A percentile compares a stretch with the other conserved stretches of the same genome.
These are phyloP conservation scores for Globisporangium okanoganense DNA, from an alignment of 352 stramenopile genomes.

Conservation along the genomic window DNA sequence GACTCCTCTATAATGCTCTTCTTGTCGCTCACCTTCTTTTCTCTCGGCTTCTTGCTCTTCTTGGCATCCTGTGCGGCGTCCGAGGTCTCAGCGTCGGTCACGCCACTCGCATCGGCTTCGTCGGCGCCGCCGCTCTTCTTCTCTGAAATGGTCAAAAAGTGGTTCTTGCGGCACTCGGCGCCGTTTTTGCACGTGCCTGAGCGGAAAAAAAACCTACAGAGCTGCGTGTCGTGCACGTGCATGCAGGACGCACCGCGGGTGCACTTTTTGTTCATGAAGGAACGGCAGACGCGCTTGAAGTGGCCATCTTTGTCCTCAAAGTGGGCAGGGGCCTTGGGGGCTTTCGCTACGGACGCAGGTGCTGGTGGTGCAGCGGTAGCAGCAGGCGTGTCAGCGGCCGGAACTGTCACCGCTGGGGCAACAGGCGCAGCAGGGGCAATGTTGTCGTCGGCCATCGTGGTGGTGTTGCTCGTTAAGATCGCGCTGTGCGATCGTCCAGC, in stretches of 20 bases:
- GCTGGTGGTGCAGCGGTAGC: not conserved
- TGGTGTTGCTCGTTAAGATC: not conserved
- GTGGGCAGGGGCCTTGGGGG: conserved; percentile 20
- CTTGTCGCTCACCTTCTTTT: conserved; percentile 15
- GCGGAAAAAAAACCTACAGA: conserved; percentile 48
- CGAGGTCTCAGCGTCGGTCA: not conserved
- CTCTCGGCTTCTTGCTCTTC: conserved; percentile 21
- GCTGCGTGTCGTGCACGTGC: conserved; percentile 48
- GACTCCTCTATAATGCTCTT: conserved; percentile 7
- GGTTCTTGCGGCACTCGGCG: conserved; percentile 50
- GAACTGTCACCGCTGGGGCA: not conserved
- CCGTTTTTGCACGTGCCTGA: conserved; percentile 49
- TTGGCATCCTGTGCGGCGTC: conserved; percentile 5
- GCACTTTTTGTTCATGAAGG: conserved; percentile 42
- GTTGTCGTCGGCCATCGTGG: conserved; percentile 2
- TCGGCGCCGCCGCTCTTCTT: not conserved
- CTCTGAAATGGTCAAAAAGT: conserved; percentile 35
- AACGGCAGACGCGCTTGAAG: conserved; percentile 61
- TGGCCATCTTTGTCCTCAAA: conserved; percentile 47
- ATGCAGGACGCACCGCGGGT: conserved; percentile 31
- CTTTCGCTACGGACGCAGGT: conserved; percentile 1
- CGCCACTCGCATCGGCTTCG: not conserved
- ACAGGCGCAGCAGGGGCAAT: not conserved
- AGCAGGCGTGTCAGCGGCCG: not conserved
- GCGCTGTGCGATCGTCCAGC: not conserved